Conservation (phyloP, 306 rosid genomes). For the Cyamopsis tetragonoloba region DNA sequence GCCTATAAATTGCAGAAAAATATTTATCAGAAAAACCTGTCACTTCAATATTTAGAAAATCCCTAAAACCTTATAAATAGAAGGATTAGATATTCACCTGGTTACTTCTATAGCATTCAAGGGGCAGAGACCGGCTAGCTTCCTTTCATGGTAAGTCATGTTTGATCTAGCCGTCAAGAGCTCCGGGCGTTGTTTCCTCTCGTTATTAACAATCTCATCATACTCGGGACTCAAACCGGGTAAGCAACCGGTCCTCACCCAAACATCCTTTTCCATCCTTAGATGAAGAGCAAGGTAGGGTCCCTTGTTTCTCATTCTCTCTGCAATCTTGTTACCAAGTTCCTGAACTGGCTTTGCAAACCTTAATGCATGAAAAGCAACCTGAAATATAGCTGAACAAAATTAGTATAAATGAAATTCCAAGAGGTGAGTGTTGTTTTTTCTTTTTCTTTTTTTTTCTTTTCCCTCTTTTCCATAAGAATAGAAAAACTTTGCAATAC, state of each 20-base stretch:
- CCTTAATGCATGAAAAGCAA: constrained; percentile 86
- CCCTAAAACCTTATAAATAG: not conserved
- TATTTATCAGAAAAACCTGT: not conserved
- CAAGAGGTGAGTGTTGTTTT: not conserved
- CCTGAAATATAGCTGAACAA: constrained; percentile 43
- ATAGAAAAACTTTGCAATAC: constrained; percentile 35
- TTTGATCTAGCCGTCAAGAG: constrained; percentile 78
- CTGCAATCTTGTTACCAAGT: constrained; percentile 71
- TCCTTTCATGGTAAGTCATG: constrained; percentile 87
- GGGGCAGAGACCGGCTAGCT: constrained; percentile 92
- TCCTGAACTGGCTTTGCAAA: constrained; percentile 80
- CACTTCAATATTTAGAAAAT: not conserved
- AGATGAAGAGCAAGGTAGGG: constrained; percentile 90
- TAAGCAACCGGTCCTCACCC: constrained; percentile 98
- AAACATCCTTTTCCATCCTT: constrained; percentile 94
- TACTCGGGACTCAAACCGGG: constrained; percentile 72
- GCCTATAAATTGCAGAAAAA: constrained; percentile 44
- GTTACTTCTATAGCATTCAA: constrained; percentile 81
- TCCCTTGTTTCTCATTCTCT: constrained; percentile 78
- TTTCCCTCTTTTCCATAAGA: not conserved
- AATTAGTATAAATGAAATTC: constrained; percentile 23
- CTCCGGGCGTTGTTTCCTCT: constrained; percentile 66
- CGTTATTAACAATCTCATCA: constrained; percentile 68
- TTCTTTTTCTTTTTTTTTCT: not conserved
- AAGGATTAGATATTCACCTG: constrained; percentile 45